Conservation (phyloP, 2,329 filamentous ascomycete genomes). For the Pseudonectria foliicola region DNA sequence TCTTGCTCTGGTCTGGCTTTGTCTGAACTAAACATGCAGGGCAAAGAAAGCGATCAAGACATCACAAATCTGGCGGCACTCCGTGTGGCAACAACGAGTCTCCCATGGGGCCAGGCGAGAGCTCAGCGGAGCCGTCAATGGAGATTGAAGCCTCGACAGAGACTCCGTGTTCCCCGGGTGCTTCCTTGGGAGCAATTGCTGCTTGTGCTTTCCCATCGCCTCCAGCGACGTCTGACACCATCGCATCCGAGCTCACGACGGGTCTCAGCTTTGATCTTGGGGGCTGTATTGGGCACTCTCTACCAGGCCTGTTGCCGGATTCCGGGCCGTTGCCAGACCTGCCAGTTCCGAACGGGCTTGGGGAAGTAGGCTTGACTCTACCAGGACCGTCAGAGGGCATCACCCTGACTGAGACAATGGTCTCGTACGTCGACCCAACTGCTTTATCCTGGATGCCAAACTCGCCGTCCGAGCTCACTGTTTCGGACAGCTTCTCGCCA, state of each 20-base stretch:
- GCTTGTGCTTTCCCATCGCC: too few relatives aligned
- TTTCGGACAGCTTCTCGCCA: constrained; percentile 40
- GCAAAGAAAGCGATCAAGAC: constrained; percentile 26
- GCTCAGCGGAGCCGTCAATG: not conserved
- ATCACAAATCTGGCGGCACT: constrained; percentile 14
- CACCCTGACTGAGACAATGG: constrained; percentile 5
- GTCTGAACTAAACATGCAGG: constrained; percentile 15
- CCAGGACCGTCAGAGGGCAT: not conserved
- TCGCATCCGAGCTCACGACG: too few relatives aligned
- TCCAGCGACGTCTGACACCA: too few relatives aligned
- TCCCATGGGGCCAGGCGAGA: not conserved
- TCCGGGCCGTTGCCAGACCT: too few relatives aligned
- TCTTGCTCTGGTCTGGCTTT: not conserved
- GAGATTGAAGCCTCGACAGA: too few relatives aligned
- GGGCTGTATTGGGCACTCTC: too few relatives aligned
- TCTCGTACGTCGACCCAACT: constrained; percentile 14
- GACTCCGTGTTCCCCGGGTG: too few relatives aligned
- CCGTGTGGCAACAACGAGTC: constrained; percentile 1
- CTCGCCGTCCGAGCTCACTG: constrained; percentile 18
- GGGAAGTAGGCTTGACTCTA: not conserved
- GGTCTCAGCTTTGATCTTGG: too few relatives aligned
- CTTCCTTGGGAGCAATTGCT: too few relatives aligned
- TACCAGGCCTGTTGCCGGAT: too few relatives aligned
- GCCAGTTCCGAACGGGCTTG: not conserved
- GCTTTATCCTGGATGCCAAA: constrained; percentile 13